A percentile compares a stretch with the other conserved stretches of the same genome.
phyloP scores from a whole-genome alignment of 1,139 yeast genomes.

The Blastobotrys buckinghamii region DNA sequence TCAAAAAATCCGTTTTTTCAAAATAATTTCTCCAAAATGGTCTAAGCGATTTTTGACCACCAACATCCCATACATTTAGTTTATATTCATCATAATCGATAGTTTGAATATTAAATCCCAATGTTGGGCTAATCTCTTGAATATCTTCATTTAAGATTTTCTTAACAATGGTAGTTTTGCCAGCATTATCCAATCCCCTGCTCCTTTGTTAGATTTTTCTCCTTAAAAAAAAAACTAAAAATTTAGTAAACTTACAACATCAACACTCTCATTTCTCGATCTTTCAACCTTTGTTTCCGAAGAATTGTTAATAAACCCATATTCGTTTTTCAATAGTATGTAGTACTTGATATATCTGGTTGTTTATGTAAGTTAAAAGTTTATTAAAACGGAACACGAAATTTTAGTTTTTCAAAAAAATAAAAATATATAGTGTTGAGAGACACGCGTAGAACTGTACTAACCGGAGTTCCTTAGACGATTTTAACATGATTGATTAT shows the following conservation, averaged over 20 bases:
- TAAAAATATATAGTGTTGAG: not conserved
- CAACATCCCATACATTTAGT: conserved; percentile 63
- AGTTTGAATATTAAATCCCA: conserved; percentile 60
- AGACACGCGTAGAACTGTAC: not conserved
- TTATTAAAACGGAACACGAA: not conserved
- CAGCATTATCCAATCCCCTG: conserved; percentile 80
- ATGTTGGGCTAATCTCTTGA: conserved; percentile 49
- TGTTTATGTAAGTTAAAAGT: not conserved
- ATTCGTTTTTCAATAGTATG: not conserved
- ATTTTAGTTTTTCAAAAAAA: not conserved
- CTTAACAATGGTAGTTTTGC: conserved; percentile 76
- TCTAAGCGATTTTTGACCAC: conserved; percentile 75
- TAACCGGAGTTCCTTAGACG: not conserved
- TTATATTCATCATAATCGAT: conserved; percentile 39
- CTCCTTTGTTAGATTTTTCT: not conserved
- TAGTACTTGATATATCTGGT: not conserved
- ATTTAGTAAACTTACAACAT: conserved; percentile 43
- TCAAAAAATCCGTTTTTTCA: conserved; percentile 71
- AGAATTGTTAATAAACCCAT: conserved; percentile 87
- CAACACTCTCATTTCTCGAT: conserved; percentile 66
- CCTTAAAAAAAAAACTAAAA: not conserved
- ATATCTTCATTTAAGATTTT: conserved; percentile 39
- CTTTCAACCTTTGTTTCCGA: conserved; percentile 75
- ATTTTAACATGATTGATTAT: conserved; percentile 13
- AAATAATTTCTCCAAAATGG: conserved; percentile 90